phyloP scores from a whole-genome alignment of 1,284 basidiomycete genomes.

The Moesziomyces sp. region DNA sequence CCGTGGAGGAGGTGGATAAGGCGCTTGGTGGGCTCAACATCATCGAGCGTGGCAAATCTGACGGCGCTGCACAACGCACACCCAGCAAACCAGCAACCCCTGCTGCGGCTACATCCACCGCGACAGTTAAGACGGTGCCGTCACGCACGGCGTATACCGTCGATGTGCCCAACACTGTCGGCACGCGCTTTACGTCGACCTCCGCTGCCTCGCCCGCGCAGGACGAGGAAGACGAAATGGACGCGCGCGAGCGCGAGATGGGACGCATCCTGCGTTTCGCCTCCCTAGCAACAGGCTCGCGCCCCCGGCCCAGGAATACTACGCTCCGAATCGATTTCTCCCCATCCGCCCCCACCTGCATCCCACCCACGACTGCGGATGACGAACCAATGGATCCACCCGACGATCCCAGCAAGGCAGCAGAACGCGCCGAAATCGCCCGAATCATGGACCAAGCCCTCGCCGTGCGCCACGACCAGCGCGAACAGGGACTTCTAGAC shows the following conservation, averaged over 20 bases:
- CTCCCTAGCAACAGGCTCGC: slow-evolving; percentile 14
- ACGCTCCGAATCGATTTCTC: slow-evolving; percentile 4
- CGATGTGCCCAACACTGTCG: slow-evolving; percentile 36
- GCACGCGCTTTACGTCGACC: slow-evolving; percentile 7
- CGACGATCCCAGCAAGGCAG: slow-evolving; percentile 1
- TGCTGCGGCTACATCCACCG: not conserved
- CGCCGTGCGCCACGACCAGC: slow-evolving; percentile 27
- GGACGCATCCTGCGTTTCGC: slow-evolving; percentile 28
- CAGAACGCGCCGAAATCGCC: slow-evolving; percentile 7
- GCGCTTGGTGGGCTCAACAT: slow-evolving; percentile 21
- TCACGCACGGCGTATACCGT: slow-evolving; percentile 16
- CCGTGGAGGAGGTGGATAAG: slow-evolving; percentile 3
- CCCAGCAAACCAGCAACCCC: not conserved
- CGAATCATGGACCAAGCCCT: slow-evolving; percentile 29
- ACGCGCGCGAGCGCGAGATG: slow-evolving; percentile 7
- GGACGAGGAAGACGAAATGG: slow-evolving; percentile 8
- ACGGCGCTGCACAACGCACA: not conserved
- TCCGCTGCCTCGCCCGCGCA: not conserved
- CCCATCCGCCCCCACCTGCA: not conserved
- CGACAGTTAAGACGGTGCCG: not conserved
- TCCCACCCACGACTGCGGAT: not conserved
- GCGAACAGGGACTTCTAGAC: slow-evolving; percentile 29
- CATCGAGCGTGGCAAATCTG: slow-evolving; percentile 12
- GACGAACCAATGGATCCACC: not conserved
- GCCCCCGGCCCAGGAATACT: slow-evolving; percentile 4